phyloP scores from a whole-genome alignment of 164 flowering plant genomes.

The Vitis rotundifolia region DNA sequence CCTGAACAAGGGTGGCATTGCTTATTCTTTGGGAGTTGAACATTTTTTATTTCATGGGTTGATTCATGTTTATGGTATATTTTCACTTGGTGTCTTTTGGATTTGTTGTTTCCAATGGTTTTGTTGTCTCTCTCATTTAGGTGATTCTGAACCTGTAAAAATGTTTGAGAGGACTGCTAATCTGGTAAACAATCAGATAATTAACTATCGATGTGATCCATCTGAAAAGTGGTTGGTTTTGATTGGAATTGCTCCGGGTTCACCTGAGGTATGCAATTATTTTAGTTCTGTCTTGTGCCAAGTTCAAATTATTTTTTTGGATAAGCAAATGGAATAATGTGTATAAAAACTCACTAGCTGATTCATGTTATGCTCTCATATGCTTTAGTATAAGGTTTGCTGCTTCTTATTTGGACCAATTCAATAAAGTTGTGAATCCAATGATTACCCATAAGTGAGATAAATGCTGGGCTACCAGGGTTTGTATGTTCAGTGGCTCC shows the following conservation, averaged over 20 bases:
- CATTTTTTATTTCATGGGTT: too few species aligned
- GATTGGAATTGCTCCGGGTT: slow-evolving; percentile 98
- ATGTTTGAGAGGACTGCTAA: slow-evolving; percentile 97
- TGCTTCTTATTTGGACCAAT: too few species aligned
- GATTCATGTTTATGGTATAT: background rate
- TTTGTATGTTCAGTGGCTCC: too few species aligned
- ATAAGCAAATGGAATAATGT: too few species aligned
- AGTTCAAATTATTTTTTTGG: background rate
- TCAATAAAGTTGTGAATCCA: too few species aligned
- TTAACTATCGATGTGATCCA: slow-evolving; percentile 91
- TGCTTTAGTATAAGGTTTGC: too few species aligned
- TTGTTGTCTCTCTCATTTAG: slow-evolving; percentile 31
- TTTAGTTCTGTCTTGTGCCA: background rate
- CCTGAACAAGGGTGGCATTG: too few species aligned
- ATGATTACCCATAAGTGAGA: too few species aligned
- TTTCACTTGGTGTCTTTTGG: background rate
- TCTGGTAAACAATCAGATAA: slow-evolving; percentile 85
- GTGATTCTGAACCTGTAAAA: slow-evolving; percentile 92
- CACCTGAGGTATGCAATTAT: slow-evolving; percentile 71
- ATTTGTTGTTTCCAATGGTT: background rate
- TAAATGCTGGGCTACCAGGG: too few species aligned
- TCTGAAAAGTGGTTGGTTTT: slow-evolving; percentile 96
- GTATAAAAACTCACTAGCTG: too few species aligned
- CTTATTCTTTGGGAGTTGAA: too few species aligned
- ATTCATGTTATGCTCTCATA: too few species aligned